Percentiles rank a stretch among this genome's conserved stretches.
These are phyloP conservation scores for Camellia lanceoleosa DNA, from an alignment of 148 eudicot genomes.

Conservation along the genomic window DNA sequence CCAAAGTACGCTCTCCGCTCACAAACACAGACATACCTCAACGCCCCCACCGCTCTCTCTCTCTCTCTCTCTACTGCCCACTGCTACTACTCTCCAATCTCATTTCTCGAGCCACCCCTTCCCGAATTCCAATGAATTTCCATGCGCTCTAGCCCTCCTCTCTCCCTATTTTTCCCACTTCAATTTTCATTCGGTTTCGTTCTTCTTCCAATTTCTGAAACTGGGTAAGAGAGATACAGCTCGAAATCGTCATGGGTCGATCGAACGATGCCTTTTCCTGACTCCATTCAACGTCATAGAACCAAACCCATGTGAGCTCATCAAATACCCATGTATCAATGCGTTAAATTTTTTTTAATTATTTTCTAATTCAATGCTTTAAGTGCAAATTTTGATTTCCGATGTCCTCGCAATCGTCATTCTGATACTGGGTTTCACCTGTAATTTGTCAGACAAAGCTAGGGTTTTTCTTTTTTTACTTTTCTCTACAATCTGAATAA, in stretches of 20 bases:
- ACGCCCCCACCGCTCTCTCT: neutral
- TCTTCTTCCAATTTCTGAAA: constrained; percentile 11
- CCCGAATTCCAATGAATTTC: constrained; percentile 37
- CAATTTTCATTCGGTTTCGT: constrained; percentile 1
- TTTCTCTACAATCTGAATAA: neutral
- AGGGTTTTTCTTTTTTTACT: constrained; percentile 7
- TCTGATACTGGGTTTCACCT: constrained; percentile 12
- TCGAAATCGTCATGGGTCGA: constrained; percentile 21
- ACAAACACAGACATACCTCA: neutral
- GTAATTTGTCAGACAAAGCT: constrained; percentile 11
- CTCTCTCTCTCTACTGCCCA: neutral
- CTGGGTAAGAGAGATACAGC: constrained; percentile 1
- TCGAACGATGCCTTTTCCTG: constrained; percentile 22
- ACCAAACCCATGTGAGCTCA: constrained; percentile 35
- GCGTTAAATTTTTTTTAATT: neutral
- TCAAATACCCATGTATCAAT: constrained; percentile 15
- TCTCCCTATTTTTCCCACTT: neutral
- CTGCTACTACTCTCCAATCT: constrained; percentile 24
- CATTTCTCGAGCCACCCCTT: constrained; percentile 48
- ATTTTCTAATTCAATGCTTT: constrained; percentile 2
- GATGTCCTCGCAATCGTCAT: constrained; percentile 17
- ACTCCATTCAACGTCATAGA: constrained; percentile 22
- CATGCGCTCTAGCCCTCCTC: constrained; percentile 11
- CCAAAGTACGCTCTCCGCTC: neutral
- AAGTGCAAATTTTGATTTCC: constrained; percentile 7